These are phyloP conservation scores for Malus sieversii DNA, from an alignment of 306 rosid species.

Conservation along the genomic window DNA sequence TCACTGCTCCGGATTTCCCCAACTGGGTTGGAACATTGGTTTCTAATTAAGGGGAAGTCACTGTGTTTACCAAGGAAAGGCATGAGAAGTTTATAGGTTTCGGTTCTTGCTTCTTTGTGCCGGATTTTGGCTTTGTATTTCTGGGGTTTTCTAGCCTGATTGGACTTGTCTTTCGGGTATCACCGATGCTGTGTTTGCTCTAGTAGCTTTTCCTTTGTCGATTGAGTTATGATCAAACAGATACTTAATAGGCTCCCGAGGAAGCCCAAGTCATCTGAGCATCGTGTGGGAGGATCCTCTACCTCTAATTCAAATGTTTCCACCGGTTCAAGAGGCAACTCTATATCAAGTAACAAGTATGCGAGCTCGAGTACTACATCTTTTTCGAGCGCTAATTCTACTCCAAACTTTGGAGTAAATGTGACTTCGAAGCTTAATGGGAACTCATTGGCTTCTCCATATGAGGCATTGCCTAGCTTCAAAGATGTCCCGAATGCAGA, in stretches of 20 bases:
- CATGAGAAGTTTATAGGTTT: conserved; percentile 16
- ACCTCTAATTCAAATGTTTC: conserved; percentile 57
- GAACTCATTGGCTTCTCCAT: conserved; percentile 37
- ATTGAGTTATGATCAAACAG: conserved; percentile 82
- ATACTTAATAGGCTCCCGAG: conserved; percentile 81
- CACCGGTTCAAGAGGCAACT: conserved; percentile 46
- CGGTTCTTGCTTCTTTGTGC: conserved; percentile 17
- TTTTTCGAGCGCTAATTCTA: conserved; percentile 38
- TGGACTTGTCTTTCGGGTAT: conserved; percentile 9
- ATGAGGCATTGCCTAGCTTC: conserved; percentile 79
- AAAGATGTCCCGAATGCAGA: conserved; percentile 81
- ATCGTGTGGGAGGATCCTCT: conserved; percentile 70
- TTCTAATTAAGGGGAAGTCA: conserved; percentile 14
- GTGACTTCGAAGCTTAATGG: conserved; percentile 68
- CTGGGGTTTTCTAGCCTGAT: conserved; percentile 11
- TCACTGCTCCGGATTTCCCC: conserved; percentile 19
- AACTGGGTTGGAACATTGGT: conserved; percentile 21
- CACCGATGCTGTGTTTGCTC: conserved; percentile 30
- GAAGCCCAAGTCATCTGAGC: conserved; percentile 72
- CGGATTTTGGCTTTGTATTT: conserved; percentile 24
- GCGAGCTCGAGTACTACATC: conserved; percentile 42
- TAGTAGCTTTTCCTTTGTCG: conserved; percentile 21
- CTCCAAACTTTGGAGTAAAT: conserved; percentile 45
- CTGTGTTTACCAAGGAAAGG: conserved; percentile 19
- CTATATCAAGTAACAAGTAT: conserved; percentile 32